Base-by-base conservation (phyloP, 164 flowering plant genomes). In the Vitis cinerea region DNA sequence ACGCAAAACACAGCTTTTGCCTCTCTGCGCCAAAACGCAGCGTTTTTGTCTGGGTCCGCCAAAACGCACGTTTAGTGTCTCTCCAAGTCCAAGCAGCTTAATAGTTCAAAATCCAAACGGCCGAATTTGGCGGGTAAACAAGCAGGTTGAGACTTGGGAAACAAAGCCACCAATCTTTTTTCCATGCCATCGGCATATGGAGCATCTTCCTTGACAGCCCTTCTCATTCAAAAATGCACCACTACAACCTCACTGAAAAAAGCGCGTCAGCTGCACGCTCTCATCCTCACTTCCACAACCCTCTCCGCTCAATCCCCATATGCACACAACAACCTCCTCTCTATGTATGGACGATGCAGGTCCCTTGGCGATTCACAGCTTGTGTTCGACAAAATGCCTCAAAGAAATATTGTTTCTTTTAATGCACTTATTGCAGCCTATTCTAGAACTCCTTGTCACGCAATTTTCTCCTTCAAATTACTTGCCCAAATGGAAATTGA, bases 341-440 rank as follows among this genome's bases (percentile, higher is more conserved):
- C 95, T 7, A 86, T 89, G 91, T 94, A 94, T 63, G 82, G 83
- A 0, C 76, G 82, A 67, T 89, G 87, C 59, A 84, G 87, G 15
- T 84, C 94, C 6, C 51, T 86, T 8, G 23, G 13, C 9, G 85
- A 89, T 51, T 73, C 95, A 9, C 86, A 54, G 9, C 63, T 10
- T 10, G 71, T 90, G 77, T 89, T 94, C 86, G 97, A 94, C 72
- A 69, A 74, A 87, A 92, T 90, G 92, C 93, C 91, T 61, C 83
- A 78, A 0, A 81, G 94, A 71, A 89, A 75, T 65, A n/a, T 78
- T 16, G 87, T 94, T 63, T 84, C 95, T 2, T 94, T 73, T 80
- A 94, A 92, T 71, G 87, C 93, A 3, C 79, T 92, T 62, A 83
- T 92, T 23, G 51, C 97, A 0, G 88, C 93, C 13, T 90, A 82